Percentiles rank a stretch among this genome's conserved stretches.
These are phyloP conservation scores for Chenopodium berlandieri DNA, from an alignment of 148 eudicot genomes.

Conservation along the genomic window DNA sequence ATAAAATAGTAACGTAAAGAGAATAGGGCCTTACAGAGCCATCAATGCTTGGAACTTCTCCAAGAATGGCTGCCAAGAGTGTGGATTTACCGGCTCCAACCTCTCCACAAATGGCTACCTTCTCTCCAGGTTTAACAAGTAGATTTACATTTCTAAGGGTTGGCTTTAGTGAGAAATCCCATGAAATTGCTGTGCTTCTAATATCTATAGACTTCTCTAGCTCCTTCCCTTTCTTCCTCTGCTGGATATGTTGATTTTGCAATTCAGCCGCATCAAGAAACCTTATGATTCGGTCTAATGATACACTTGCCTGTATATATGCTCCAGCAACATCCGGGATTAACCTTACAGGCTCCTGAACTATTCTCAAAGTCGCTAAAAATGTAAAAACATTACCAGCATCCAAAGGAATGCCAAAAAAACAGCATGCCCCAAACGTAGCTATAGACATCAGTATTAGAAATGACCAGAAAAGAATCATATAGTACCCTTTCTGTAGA, in stretches of 20 bases:
- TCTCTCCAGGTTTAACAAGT: slow-evolving; percentile 37
- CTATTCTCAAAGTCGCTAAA: slow-evolving; percentile 49
- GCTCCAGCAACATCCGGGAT: slow-evolving; percentile 52
- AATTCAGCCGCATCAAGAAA: slow-evolving; percentile 51
- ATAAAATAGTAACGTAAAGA: not conserved
- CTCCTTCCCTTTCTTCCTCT: slow-evolving; percentile 3
- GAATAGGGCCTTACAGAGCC: slow-evolving; percentile 42
- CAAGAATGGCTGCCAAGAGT: slow-evolving; percentile 56
- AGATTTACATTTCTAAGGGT: slow-evolving; percentile 37
- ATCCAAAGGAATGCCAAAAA: slow-evolving; percentile 37
- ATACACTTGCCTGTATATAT: slow-evolving; percentile 49
- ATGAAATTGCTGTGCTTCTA: slow-evolving; percentile 29
- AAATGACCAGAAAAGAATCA: slow-evolving; percentile 45
- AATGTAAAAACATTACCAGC: slow-evolving; percentile 51
- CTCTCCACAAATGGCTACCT: slow-evolving; percentile 63
- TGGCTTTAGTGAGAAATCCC: slow-evolving; percentile 41
- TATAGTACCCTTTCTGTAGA: slow-evolving; percentile 33
- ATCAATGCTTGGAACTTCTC: slow-evolving; percentile 47
- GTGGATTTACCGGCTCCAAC: slow-evolving; percentile 75
- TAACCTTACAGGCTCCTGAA: slow-evolving; percentile 55
- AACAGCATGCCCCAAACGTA: slow-evolving; percentile 51
- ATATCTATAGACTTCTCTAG: slow-evolving; percentile 25
- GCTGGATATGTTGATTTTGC: slow-evolving; percentile 19
- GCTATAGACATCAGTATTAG: slow-evolving; percentile 43
- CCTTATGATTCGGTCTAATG: slow-evolving; percentile 39